A percentile compares a stretch with the other conserved stretches of the same genome.
Conservation (phyloP, 345 rosid genomes). For the Linum lewisii region DNA sequence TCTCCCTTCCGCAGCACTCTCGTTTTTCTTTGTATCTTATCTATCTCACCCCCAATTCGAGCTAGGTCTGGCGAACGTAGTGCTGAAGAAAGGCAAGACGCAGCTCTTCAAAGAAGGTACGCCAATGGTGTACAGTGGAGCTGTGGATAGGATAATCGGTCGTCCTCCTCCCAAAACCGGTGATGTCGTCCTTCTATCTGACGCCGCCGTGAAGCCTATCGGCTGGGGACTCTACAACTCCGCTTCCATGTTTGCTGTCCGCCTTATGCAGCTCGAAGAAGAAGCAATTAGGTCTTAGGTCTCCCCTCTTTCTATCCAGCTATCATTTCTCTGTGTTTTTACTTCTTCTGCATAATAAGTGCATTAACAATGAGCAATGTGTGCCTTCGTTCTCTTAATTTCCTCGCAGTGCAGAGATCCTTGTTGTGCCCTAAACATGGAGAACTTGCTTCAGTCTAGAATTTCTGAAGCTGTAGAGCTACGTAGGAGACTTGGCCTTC, state of each 20-base stretch:
- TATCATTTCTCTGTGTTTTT: constrained; percentile 1
- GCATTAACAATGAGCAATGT: neutral
- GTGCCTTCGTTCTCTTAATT: neutral
- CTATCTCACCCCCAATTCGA: constrained; percentile 7
- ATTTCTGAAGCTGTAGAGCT: constrained; percentile 53
- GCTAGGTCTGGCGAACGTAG: constrained; percentile 70
- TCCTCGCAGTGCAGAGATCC: constrained; percentile 46
- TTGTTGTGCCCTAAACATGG: constrained; percentile 64
- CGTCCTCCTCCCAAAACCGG: constrained; percentile 76
- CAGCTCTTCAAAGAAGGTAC: constrained; percentile 83
- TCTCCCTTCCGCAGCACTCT: neutral
- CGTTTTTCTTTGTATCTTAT: neutral
- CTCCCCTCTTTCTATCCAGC: constrained; percentile 5
- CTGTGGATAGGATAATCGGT: constrained; percentile 77
- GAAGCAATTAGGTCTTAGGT: constrained; percentile 47
- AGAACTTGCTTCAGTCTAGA: constrained; percentile 60
- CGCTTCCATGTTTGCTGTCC: constrained; percentile 78
- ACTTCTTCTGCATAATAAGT: neutral
- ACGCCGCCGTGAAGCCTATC: constrained; percentile 69
- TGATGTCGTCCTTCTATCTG: constrained; percentile 80
- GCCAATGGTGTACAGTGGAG: constrained; percentile 91
- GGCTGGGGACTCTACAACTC: constrained; percentile 87
- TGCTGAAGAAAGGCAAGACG: constrained; percentile 80
- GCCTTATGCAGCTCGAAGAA: constrained; percentile 91
- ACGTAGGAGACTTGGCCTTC: constrained; percentile 57